Evolutionary conservation across 2,329 filamentous ascomycete species (phyloP), one percentile per base, ranked within the genome.

Genomic region (Stachybotrys chlorohalonatus): DNA sequence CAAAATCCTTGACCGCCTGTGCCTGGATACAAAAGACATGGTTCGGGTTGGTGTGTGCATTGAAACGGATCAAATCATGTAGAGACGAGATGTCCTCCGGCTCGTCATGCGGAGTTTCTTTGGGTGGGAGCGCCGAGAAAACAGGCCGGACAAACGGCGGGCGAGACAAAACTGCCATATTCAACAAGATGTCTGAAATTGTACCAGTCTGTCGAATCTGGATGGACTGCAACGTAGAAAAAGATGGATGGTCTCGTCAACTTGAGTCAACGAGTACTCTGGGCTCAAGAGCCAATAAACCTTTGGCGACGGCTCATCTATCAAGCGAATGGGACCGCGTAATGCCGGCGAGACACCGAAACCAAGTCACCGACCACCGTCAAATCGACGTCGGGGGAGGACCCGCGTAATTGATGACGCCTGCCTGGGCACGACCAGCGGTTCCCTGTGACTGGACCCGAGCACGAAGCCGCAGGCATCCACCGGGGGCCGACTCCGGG

Each of bases 11-110:
- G 5, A 16, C 39, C 9, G 52, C 36, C 49, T 58, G 56, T 13
- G 59, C 51, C 47, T 62, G 60, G 13, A 61, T 54, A 31, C 56
- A 57, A 46, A 62, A 62, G 9, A 56, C 49, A 31, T 57, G 54
- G 36, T 60, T 47, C 6, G 55, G 57, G 49, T 62, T 62, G 6
- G 58, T n/a, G 24, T 30, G 17, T 3, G 58, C 56, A 48, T 62
- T 62, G 51, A 57, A 61, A 7, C 36, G 57, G 13, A 62, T 58
- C n/a, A 62, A 54, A 24, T 62, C 55, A 13, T 59, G 55, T 11
- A 62, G 53, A 11, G 56, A 59, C 11, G 58, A 54, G 49, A 62
- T 62, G 15, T 52, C 42, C 36, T 55, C 49, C 31, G 30, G 31
- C 7, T 42, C 50, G 11, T 17, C 31, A 17, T 52, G 11, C 32